Evolutionary conservation across 2,329 filamentous ascomycete genomes (phyloP), one percentile per base, ranked within the genome.

Genomic region (Neophaeococcomyces aloes): DNA sequence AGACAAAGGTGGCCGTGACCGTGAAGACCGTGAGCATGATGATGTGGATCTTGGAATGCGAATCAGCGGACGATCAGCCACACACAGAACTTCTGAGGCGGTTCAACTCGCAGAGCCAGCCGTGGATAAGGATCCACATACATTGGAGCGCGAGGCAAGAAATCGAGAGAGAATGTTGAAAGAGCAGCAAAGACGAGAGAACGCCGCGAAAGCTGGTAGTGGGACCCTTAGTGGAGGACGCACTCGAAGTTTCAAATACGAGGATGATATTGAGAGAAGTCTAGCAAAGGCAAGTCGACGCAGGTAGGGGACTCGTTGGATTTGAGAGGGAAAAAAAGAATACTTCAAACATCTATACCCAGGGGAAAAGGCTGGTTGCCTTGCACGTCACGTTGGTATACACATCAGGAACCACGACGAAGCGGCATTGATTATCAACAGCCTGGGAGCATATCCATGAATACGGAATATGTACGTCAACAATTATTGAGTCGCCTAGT

Each of bases 91-190:
- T 4, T 50, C 51, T 29, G 47, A 46, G 19, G 36, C 49, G 17
- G 18, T 39, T 15, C 14, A 27, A 7, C 3, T 32, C 4, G 15
- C 44, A 18, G 29, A 38, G 14, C 25, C 40, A 14, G 27, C 44
- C 10, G 38, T 37, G 14, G 52, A 54, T 23, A 53, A 51, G 29
- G 77, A 88, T 74, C 54, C 77, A 69, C 57, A 86, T 57, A 86
- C 83, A 31, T 72, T 82, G 41, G 84, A 89, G 59, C 86, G 85
- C 53, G 81, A 81, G 48, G 70, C 75, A 42, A 68, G 86, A 51
- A 67, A 70, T 35, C 61, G 65, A 11, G 83, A 89, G 61, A 68
- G 75, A 6, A 65, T 76, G 44, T 59, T 85, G 32, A 78, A 76
- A 49, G 80, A 83, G 56, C 70, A 73, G 52, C 85, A 91, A 44